Conservation (phyloP, 495 filamentous ascomycete genomes). For the Physcia stellaris region DNA sequence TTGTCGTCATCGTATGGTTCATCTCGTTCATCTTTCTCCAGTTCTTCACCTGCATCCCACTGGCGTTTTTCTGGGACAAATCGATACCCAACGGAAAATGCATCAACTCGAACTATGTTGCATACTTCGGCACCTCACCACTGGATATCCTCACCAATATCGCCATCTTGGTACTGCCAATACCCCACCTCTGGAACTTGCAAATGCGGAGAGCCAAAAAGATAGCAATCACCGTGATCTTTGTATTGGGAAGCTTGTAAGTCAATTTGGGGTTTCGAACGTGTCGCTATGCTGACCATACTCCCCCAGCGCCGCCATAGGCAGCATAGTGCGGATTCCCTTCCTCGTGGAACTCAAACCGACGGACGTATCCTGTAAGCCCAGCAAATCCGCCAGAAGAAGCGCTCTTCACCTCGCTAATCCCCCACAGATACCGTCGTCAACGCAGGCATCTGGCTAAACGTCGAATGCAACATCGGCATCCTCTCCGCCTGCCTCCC, state of each 20-base stretch:
- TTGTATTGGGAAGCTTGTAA: slow-evolving; percentile 14
- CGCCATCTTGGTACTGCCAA: slow-evolving; percentile 25
- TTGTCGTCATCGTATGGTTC: slow-evolving; percentile 26
- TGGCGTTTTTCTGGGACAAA: slow-evolving; percentile 39
- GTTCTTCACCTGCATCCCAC: slow-evolving; percentile 39
- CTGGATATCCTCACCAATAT: slow-evolving; percentile 21
- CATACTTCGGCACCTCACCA: slow-evolving; percentile 19
- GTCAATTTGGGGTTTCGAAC: neutral
- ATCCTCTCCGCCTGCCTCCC: slow-evolving; percentile 4
- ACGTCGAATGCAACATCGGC: slow-evolving; percentile 3
- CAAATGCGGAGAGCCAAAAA: slow-evolving; percentile 23
- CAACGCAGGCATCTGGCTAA: slow-evolving; percentile 1
- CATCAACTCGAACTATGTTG: slow-evolving; percentile 23
- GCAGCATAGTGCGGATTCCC: slow-evolving; percentile 1
- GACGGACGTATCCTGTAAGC: neutral
- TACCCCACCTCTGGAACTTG: slow-evolving; percentile 29
- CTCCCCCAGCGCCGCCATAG: neutral
- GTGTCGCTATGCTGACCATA: neutral
- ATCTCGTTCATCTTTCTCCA: slow-evolving; percentile 24
- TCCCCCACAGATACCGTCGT: neutral
- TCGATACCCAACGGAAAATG: slow-evolving; percentile 32
- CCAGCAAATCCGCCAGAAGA: neutral
- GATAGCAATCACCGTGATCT: slow-evolving; percentile 12
- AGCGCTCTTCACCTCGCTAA: neutral
- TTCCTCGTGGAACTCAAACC: neutral